phyloP scores from a whole-genome alignment of 1,284 basidiomycete genomes.

The Jaminaea rosea region DNA sequence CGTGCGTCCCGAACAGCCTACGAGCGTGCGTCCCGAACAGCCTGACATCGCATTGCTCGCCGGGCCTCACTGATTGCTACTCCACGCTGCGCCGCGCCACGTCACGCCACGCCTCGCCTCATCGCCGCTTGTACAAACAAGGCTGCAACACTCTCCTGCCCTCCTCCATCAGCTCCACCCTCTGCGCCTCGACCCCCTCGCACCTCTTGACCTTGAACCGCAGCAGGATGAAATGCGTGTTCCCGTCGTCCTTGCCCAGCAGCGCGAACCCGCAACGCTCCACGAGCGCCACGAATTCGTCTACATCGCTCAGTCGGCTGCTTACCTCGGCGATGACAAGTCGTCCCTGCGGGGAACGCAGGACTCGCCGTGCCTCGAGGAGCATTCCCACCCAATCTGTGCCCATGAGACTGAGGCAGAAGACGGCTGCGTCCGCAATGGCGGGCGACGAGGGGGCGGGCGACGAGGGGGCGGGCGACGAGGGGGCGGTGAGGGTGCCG shows the following conservation, averaged over 20 bases:
- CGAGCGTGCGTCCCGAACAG: no score
- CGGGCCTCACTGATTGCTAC: no score
- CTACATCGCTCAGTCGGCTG: conserved; percentile 39
- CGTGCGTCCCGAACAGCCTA: no score
- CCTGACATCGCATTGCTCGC: no score
- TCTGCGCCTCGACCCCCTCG: conserved; percentile 47
- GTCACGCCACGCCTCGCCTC: no score
- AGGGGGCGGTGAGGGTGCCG: conserved; percentile 4
- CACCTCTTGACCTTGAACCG: conserved; percentile 52
- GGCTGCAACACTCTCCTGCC: conserved; percentile 67
- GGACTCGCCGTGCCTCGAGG: conserved; percentile 76
- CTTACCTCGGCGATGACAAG: conserved; percentile 89
- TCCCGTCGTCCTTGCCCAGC: conserved; percentile 4
- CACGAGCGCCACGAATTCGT: conserved; percentile 68
- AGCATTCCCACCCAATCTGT: conserved; percentile 89
- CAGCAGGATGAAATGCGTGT: conserved; percentile 33
- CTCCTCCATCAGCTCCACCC: conserved; percentile 51
- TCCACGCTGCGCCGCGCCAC: no score
- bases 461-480: no score
- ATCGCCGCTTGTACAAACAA: conserved; percentile 94
- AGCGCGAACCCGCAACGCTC: conserved; percentile 63
- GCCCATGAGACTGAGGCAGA: conserved; percentile 91
- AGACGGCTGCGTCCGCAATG: conserved; percentile 81
- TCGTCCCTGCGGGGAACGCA: conserved; percentile 73
- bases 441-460: conserved; percentile 34